phyloP scores from a whole-genome alignment of 2,329 filamentous ascomycete species.

The Diaporthe ilicicola region DNA sequence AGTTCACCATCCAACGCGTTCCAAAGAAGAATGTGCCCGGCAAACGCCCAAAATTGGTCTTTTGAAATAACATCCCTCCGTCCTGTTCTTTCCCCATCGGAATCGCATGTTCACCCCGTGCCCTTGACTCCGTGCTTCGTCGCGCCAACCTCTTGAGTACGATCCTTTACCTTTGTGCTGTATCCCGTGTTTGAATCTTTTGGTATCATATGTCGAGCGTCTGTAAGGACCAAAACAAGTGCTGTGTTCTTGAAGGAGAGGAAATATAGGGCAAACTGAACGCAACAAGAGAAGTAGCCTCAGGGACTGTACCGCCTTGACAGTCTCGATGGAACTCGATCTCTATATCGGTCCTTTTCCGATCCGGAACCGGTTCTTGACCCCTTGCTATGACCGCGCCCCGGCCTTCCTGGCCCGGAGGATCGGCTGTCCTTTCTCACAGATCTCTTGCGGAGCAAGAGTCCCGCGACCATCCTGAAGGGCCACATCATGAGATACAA shows the following conservation, averaged over 20 bases:
- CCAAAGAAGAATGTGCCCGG: background rate
- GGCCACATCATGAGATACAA: conserved; percentile 53
- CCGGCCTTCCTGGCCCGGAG: conserved; percentile 34
- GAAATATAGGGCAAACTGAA: background rate
- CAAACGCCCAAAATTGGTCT: background rate
- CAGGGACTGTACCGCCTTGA: conserved; percentile 34
- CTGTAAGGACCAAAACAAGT: background rate
- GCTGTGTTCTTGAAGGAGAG: background rate
- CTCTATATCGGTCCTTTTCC: conserved; percentile 42
- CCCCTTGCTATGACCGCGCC: conserved; percentile 37
- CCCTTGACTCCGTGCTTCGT: conserved; percentile 1
- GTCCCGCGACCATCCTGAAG: conserved; percentile 47
- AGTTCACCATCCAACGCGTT: background rate
- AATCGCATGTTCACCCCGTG: background rate
- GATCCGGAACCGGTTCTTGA: conserved; percentile 43
- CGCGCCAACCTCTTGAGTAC: background rate
- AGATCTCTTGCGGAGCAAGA: conserved; percentile 44
- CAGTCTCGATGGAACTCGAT: conserved; percentile 35
- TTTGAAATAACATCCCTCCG: background rate
- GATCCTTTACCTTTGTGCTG: background rate
- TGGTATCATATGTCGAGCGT: conserved; percentile 18
- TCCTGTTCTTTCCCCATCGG: background rate
- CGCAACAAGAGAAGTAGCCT: background rate
- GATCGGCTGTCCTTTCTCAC: conserved; percentile 39
- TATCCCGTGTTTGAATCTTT: background rate